Evolutionary conservation across 2,329 filamentous ascomycete species (phyloP).

Genomic region (Colletotrichum melonis): DNA sequence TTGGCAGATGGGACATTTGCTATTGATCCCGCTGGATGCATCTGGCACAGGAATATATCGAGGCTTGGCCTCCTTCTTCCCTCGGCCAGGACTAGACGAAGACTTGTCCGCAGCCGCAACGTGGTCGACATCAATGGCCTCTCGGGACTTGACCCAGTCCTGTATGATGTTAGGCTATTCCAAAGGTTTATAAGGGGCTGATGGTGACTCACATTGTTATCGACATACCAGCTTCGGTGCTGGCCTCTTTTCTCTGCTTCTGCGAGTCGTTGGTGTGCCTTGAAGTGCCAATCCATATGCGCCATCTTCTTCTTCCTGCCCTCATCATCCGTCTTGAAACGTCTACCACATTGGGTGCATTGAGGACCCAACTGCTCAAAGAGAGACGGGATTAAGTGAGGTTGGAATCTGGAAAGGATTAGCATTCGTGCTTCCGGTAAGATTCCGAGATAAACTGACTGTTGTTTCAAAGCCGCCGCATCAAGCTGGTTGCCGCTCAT

Average conservation of each 20-base stretch:
- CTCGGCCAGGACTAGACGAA: constrained; percentile 42
- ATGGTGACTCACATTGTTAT: constrained; percentile 76
- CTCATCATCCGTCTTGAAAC: constrained; percentile 81
- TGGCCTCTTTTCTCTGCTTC: constrained; percentile 89
- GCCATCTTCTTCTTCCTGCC: constrained; percentile 88
- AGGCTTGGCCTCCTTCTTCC: constrained; percentile 53
- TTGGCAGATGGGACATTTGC: constrained; percentile 91
- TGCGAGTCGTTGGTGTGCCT: constrained; percentile 87
- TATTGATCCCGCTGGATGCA: constrained; percentile 78
- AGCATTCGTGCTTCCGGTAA: constrained; percentile 10
- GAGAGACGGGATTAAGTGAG: constrained; percentile 77
- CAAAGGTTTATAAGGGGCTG: constrained; percentile 36
- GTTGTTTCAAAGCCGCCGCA: constrained; percentile 74
- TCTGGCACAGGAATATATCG: constrained; percentile 88
- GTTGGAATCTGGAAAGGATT: constrained; percentile 69
- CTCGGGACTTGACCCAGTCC: constrained; percentile 37
- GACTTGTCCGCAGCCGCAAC: constrained; percentile 18
- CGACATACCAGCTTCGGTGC: constrained; percentile 94
- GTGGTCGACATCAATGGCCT: constrained; percentile 46
- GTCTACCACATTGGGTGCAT: constrained; percentile 90
- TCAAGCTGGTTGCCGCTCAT: constrained; percentile 69
- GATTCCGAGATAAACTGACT: constrained; percentile 60
- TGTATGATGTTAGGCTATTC: constrained; percentile 32
- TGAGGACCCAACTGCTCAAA: constrained; percentile 87
- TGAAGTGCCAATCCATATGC: constrained; percentile 99